A percentile compares a stretch with the other conserved stretches of the same genome.
phyloP scores from a whole-genome alignment of 768 basidiomycete species.

The Suillus decipiens region DNA sequence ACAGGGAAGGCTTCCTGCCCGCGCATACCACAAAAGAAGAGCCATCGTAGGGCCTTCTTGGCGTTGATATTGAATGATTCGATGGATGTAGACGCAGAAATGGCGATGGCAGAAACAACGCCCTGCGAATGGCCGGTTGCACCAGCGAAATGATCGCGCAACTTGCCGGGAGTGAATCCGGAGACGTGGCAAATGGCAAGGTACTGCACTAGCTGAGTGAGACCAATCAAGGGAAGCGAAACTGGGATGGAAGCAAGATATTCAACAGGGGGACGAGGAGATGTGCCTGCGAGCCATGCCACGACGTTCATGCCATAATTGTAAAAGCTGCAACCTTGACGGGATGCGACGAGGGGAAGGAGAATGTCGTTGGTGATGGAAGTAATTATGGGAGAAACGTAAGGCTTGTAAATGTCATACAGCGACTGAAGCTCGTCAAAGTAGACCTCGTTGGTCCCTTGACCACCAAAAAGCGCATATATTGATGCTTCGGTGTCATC shows the following conservation, averaged over 20 bases:
- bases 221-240: constrained; percentile 93
- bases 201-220: constrained; percentile 95
- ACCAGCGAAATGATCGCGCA: constrained; percentile 75
- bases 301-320: constrained; percentile 77
- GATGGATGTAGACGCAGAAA: constrained; percentile 77
- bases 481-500: constrained; percentile 65
- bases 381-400: constrained; percentile 71
- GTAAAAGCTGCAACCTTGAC: constrained; percentile 64
- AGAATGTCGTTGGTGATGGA: constrained; percentile 68
- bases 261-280: constrained; percentile 70
- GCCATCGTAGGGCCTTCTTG: constrained; percentile 84
- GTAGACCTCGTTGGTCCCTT: constrained; percentile 98
- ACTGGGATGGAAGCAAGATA: constrained; percentile 94
- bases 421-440: constrained; percentile 93
- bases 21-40: constrained; percentile 91
- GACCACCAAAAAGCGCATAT: constrained; percentile 95
- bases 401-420: constrained; percentile 89
- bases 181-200: constrained; percentile 76
- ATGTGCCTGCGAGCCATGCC: constrained; percentile 78
- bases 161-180: constrained; percentile 75
- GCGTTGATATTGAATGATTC: constrained; percentile 76
- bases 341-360: constrained; percentile 63
- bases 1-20: constrained; percentile 95
- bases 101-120: constrained; percentile 88
- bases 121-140: constrained; percentile 98